Evolutionary conservation across 1,139 yeast species (phyloP).

Genomic region (Saccharomyces pastorianus): DNA sequence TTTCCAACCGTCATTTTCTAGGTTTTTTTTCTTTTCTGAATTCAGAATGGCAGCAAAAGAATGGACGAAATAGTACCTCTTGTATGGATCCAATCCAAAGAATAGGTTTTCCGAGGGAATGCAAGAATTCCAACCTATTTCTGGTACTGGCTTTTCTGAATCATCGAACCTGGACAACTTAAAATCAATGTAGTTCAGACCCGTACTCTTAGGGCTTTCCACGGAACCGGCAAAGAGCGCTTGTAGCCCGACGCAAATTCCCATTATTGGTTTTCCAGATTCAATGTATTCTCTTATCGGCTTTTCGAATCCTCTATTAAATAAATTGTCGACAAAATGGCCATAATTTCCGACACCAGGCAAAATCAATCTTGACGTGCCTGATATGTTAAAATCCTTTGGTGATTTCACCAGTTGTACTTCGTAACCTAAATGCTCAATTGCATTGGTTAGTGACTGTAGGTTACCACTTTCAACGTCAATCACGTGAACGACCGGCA

Average conservation of each 20-base stretch:
- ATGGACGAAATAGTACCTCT: slow-evolving; percentile 88
- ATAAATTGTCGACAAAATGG: slow-evolving; percentile 72
- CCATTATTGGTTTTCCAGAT: slow-evolving; percentile 81
- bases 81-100: slow-evolving; percentile 54
- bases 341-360: slow-evolving; percentile 98
- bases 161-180: slow-evolving; percentile 52
- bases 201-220: slow-evolving; percentile 59
- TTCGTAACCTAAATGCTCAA: slow-evolving; percentile 63
- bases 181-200: slow-evolving; percentile 47
- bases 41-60: slow-evolving; percentile 71
- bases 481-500: slow-evolving; percentile 55
- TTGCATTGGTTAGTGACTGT: slow-evolving; percentile 81
- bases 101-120: slow-evolving; percentile 32
- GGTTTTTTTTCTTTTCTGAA: slow-evolving; percentile 29
- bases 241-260: slow-evolving; percentile 94
- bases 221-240: slow-evolving; percentile 66
- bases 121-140: slow-evolving; percentile 85
- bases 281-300: slow-evolving; percentile 60
- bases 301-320: slow-evolving; percentile 50
- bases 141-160: slow-evolving; percentile 77
- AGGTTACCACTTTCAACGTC: slow-evolving; percentile 95
- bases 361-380: slow-evolving; percentile 52
- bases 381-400: slow-evolving; percentile 37
- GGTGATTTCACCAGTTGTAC: slow-evolving; percentile 45
- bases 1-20: slow-evolving; percentile 61